These are phyloP conservation scores for Apostasia shenzhenica DNA, from an alignment of 106 monocot genomes.

Conservation along the genomic window DNA sequence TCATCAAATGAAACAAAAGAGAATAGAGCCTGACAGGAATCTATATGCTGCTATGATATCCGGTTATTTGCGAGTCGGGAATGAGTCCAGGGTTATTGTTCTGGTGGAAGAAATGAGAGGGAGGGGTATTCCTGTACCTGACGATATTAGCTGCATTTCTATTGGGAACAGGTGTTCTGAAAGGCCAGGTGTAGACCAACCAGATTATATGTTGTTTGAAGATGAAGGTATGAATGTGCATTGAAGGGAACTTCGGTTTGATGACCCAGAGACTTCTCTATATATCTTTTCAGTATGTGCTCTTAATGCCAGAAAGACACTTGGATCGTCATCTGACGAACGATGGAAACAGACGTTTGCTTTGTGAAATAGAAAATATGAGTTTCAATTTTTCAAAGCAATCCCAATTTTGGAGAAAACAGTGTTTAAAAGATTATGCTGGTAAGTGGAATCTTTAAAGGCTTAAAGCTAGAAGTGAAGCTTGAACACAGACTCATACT, in stretches of 20 bases:
- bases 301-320: neutral
- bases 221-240: neutral
- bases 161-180: neutral
- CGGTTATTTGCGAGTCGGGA: constrained; percentile 2
- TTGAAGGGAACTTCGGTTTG: neutral
- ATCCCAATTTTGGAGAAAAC: too few relatives aligned
- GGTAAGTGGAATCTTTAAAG: too few relatives aligned
- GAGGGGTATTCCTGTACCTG: constrained; percentile 1
- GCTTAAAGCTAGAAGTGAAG: too few relatives aligned
- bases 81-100: constrained; percentile 2
- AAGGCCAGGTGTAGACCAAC: neutral
- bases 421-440: too few relatives aligned
- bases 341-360: neutral
- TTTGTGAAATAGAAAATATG: too few relatives aligned
- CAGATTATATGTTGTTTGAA: neutral
- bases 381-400: too few relatives aligned
- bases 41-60: constrained; percentile 11
- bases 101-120: constrained; percentile 6
- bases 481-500: too few relatives aligned
- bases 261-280: neutral
- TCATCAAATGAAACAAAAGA: constrained; percentile 4
- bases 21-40: neutral
- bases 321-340: neutral
- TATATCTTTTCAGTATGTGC: neutral
- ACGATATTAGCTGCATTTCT: neutral